A percentile compares a stretch with the other conserved stretches of the same genome.
These are phyloP conservation scores for Parastagonospora avenae DNA, from an alignment of 2,329 filamentous ascomycete species.

Conservation along the genomic window DNA sequence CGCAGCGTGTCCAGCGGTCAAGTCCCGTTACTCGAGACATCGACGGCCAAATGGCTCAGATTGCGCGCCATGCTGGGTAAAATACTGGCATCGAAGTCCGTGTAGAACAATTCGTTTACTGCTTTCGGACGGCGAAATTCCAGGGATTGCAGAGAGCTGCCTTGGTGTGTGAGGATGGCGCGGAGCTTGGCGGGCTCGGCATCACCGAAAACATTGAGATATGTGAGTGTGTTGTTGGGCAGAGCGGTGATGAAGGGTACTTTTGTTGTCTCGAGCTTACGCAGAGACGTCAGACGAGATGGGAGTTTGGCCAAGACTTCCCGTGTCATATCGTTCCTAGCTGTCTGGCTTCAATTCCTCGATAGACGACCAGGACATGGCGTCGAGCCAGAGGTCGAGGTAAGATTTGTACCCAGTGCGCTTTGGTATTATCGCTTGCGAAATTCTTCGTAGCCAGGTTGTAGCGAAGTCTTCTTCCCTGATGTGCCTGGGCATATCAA, in stretches of 20 bases:
- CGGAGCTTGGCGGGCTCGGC: background rate
- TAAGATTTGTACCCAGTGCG: slow-evolving; percentile 9
- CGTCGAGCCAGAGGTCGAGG: slow-evolving; percentile 16
- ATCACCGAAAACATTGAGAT: slow-evolving; percentile 5
- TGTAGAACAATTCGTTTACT: background rate
- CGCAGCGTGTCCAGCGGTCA: slow-evolving; percentile 17
- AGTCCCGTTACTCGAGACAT: slow-evolving; percentile 16
- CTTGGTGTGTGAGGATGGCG: slow-evolving; percentile 10
- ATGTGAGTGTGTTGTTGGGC: slow-evolving; percentile 9
- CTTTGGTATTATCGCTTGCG: background rate
- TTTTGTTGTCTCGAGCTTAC: slow-evolving; percentile 7
- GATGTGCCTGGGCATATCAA: background rate
- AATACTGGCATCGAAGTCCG: slow-evolving; percentile 2
- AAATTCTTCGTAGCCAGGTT: no score
- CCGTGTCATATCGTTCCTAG: background rate
- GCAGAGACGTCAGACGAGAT: background rate
- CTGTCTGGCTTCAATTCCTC: slow-evolving; percentile 5
- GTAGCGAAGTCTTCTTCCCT: no score
- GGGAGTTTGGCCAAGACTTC: background rate
- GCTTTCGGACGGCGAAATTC: slow-evolving; percentile 7
- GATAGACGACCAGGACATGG: slow-evolving; percentile 16
- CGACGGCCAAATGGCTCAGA: slow-evolving; percentile 15
- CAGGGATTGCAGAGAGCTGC: slow-evolving; percentile 8
- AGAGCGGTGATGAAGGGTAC: slow-evolving; percentile 7
- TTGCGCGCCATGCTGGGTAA: slow-evolving; percentile 6